A percentile compares a stretch with the other conserved stretches of the same genome.
Conservation (phyloP, 2,329 filamentous ascomycete species). For the Hymenoscyphus repandus region DNA sequence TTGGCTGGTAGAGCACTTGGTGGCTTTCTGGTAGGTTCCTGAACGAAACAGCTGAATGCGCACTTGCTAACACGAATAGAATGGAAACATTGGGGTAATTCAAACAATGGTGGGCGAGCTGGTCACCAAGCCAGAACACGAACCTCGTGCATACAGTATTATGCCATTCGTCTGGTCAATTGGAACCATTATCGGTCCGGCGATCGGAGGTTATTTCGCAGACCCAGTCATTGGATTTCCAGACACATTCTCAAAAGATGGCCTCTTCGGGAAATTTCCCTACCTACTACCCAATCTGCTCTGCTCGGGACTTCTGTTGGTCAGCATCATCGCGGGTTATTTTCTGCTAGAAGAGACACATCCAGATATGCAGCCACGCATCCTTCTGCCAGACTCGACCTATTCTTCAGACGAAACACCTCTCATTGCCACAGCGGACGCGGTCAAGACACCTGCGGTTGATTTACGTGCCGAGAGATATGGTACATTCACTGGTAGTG, state of each 20-base stretch:
- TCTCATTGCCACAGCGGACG: constrained; percentile 68
- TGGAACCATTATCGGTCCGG: constrained; percentile 82
- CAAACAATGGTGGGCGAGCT: constrained; percentile 85
- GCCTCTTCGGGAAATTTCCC: constrained; percentile 72
- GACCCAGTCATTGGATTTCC: constrained; percentile 74
- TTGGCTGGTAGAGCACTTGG: constrained; percentile 70
- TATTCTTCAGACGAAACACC: constrained; percentile 56
- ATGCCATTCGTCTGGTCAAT: constrained; percentile 96
- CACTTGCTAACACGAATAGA: constrained; percentile 33
- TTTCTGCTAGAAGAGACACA: constrained; percentile 84
- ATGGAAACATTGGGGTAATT: constrained; percentile 87
- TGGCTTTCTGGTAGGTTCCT: constrained; percentile 52
- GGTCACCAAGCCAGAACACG: constrained; percentile 76
- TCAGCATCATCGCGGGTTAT: constrained; percentile 77
- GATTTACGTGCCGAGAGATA: constrained; percentile 76
- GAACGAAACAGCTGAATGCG: not conserved
- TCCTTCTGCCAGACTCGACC: constrained; percentile 41
- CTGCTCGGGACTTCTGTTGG: constrained; percentile 67
- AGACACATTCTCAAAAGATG: constrained; percentile 56
- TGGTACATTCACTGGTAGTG: constrained; percentile 55
- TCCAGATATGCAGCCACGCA: constrained; percentile 65
- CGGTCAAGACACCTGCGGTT: constrained; percentile 65
- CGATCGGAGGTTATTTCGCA: constrained; percentile 81
- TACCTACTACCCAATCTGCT: constrained; percentile 87
- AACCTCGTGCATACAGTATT: constrained; percentile 80